Conservation (phyloP, 2,329 filamentous ascomycete species). For the Aspergillus phoenicis region DNA sequence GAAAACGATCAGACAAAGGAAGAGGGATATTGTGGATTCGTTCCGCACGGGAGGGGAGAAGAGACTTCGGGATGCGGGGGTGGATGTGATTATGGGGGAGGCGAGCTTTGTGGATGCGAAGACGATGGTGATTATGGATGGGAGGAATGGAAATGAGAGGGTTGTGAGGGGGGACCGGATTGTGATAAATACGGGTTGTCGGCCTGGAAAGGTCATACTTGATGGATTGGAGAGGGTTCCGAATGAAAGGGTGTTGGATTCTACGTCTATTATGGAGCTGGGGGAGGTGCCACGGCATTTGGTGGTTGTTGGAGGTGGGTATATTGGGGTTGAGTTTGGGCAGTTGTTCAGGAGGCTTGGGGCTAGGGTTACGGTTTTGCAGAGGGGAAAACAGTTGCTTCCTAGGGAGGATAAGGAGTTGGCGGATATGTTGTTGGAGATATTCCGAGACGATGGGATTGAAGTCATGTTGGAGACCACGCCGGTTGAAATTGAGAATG, state of each 20-base stretch:
- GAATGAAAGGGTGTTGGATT: slow-evolving; percentile 1
- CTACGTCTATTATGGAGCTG: slow-evolving; percentile 5
- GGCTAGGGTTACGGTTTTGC: slow-evolving; percentile 1
- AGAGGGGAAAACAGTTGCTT: slow-evolving; percentile 3
- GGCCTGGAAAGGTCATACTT: not conserved
- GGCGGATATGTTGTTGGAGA: not conserved
- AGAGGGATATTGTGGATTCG: slow-evolving; percentile 56
- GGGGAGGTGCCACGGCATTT: slow-evolving; percentile 4
- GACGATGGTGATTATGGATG: not conserved
- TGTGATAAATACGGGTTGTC: slow-evolving; percentile 3
- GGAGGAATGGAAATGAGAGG: not conserved
- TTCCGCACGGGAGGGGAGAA: slow-evolving; percentile 54
- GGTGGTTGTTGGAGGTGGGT: slow-evolving; percentile 10
- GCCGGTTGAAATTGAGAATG: not conserved
- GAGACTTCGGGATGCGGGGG: not conserved
- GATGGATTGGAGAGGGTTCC: not conserved
- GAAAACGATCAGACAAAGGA: slow-evolving; percentile 54
- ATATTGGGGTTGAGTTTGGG: slow-evolving; percentile 10
- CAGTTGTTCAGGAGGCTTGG: slow-evolving; percentile 7
- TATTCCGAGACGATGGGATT: not conserved
- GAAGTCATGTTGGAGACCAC: not conserved
- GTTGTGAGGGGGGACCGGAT: not conserved
- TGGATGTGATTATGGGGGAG: slow-evolving; percentile 5
- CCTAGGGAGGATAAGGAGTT: slow-evolving; percentile 1
- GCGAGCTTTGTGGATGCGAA: slow-evolving; percentile 4